Conservation (phyloP, 208 protist genomes). For the Leishmania turanica region DNA sequence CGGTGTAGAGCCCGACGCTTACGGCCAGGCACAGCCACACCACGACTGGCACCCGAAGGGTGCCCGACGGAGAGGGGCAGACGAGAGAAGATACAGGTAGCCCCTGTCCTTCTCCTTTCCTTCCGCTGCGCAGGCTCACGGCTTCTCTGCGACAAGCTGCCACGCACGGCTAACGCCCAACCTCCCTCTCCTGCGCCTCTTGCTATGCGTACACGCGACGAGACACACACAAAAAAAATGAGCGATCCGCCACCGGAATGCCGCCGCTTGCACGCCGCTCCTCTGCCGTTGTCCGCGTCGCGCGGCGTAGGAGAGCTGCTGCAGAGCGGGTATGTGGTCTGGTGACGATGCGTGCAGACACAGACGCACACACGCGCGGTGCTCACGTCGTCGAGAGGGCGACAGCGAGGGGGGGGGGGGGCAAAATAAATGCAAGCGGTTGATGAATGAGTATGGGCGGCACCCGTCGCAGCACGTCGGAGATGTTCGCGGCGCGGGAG, state of each 20-base stretch:
- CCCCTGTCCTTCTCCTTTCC: neutral
- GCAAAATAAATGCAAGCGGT: neutral
- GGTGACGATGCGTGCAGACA: neutral
- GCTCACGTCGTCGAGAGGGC: constrained; percentile 3
- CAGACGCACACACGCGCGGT: neutral
- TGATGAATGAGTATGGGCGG: neutral
- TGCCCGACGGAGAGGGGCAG: neutral
- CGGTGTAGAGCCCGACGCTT: neutral
- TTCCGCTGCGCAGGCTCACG: neutral
- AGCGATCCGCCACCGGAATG: neutral
- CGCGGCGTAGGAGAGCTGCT: neutral
- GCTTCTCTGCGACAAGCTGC: neutral
- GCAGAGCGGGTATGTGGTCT: neutral
- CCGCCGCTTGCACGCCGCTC: neutral
- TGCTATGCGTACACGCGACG: neutral
- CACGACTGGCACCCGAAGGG: neutral
- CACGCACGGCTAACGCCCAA: neutral
- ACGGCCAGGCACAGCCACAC: neutral
- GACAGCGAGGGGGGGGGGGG: neutral
- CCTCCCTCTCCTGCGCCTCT: neutral
- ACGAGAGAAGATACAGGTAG: neutral
- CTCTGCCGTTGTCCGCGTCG: neutral
- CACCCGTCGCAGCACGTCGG: neutral
- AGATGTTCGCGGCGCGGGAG: neutral
- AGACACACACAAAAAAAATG: neutral